Evolutionary conservation across 2,329 filamentous ascomycete genomes (phyloP).

Genomic region (Fusarium verticillioides): DNA sequence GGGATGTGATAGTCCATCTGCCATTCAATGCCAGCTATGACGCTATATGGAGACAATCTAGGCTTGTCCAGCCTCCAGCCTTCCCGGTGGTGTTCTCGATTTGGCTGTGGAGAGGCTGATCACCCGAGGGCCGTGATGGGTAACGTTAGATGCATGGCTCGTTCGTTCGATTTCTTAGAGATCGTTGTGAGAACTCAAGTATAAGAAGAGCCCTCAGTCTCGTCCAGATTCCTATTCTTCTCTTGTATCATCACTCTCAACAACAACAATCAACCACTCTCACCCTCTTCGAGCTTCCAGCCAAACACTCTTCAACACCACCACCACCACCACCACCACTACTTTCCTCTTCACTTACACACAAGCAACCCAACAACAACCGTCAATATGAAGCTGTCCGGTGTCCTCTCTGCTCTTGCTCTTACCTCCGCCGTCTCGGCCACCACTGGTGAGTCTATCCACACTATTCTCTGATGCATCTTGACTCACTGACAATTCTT

Average conservation of each 20-base stretch:
- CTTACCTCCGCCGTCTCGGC: conserved; percentile 52
- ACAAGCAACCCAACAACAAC: conserved; percentile 26
- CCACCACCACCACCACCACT: conserved; percentile 12
- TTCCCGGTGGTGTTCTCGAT: conserved; percentile 16
- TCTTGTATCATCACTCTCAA: conserved; percentile 28
- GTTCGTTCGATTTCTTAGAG: conserved; percentile 30
- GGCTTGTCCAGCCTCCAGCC: conserved; percentile 29
- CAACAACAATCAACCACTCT: conserved; percentile 19
- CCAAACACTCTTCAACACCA: conserved; percentile 22
- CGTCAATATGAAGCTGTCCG: conserved; percentile 58
- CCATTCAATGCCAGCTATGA: conserved; percentile 22
- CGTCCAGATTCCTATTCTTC: conserved; percentile 11
- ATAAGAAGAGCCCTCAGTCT: conserved; percentile 37
- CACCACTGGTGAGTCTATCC: conserved; percentile 45
- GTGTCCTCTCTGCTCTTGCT: conserved; percentile 53
- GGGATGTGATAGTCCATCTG: neutral
- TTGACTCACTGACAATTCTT: conserved; percentile 19
- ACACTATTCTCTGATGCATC: neutral
- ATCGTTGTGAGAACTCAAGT: conserved; percentile 12
- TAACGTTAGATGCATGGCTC: conserved; percentile 25
- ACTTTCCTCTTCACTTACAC: conserved; percentile 12
- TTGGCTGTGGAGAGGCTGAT: conserved; percentile 35
- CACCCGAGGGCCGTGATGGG: conserved; percentile 32
- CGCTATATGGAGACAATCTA: conserved; percentile 18
- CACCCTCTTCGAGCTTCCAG: conserved; percentile 25